Conservation (phyloP, 2,329 filamentous ascomycete species). For the Xylariales sp. region DNA sequence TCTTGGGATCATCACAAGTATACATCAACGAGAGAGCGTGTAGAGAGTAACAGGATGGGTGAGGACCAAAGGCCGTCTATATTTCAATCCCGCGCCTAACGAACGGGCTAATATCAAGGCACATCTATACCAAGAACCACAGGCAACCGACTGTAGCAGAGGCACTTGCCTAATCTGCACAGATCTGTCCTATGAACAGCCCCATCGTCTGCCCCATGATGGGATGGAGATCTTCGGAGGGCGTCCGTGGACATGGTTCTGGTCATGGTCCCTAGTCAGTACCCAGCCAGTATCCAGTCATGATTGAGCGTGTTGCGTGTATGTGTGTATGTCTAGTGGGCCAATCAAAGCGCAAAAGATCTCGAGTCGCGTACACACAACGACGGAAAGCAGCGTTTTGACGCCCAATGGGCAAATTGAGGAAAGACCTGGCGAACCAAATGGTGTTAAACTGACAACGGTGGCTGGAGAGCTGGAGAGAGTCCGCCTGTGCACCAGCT, state of each 20-base stretch:
- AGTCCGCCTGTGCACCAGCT: background rate
- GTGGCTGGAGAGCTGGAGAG: conserved; percentile 15
- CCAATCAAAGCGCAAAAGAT: conserved; percentile 27
- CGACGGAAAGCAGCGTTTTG: conserved; percentile 27
- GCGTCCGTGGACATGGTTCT: conserved; percentile 31
- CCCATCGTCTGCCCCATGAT: conserved; percentile 31
- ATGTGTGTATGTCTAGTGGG: background rate
- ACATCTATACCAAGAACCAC: background rate
- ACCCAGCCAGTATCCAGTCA: background rate
- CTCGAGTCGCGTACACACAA: conserved; percentile 30
- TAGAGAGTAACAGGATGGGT: conserved; percentile 10
- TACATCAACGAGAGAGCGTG: conserved; percentile 7
- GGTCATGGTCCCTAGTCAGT: conserved; percentile 13
- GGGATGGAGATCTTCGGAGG: conserved; percentile 29
- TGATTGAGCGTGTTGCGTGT: conserved; percentile 19
- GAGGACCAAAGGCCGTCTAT: conserved; percentile 37
- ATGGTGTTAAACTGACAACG: conserved; percentile 5
- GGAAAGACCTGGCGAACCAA: conserved; percentile 24
- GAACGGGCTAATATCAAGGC: background rate
- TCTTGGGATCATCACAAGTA: conserved; percentile 15
- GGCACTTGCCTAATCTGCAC: conserved; percentile 34
- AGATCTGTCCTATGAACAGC: conserved; percentile 18
- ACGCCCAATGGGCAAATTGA: conserved; percentile 33
- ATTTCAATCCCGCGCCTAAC: conserved; percentile 31
- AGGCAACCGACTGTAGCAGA: conserved; percentile 3